A percentile compares a stretch with the other conserved stretches of the same genome.
Conservation (phyloP, 2,329 filamentous ascomycete genomes). For the Pestalotiopsis sp. region DNA sequence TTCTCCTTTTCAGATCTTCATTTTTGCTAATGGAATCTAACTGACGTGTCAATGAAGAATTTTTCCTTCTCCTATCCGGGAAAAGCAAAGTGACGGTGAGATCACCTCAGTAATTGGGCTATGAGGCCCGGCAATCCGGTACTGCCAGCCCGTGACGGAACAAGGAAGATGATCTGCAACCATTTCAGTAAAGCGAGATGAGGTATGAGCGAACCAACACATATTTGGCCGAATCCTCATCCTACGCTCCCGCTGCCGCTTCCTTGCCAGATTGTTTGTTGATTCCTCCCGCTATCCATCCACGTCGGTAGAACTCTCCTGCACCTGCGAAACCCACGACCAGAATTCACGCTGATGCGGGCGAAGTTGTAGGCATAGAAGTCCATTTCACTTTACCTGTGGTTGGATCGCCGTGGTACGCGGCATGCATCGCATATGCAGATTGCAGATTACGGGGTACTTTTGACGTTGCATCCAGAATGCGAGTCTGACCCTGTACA, state of each 20-base stretch:
- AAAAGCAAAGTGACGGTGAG: neutral
- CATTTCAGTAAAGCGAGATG: neutral
- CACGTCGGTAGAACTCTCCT: no score
- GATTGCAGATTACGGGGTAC: neutral
- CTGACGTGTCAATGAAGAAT: slow-evolving; percentile 16
- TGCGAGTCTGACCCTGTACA: neutral
- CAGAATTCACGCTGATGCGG: neutral
- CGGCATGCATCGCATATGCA: neutral
- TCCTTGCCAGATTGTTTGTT: neutral
- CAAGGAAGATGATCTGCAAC: slow-evolving; percentile 9
- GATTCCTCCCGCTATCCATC: neutral
- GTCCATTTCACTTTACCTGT: neutral
- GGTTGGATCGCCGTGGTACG: neutral
- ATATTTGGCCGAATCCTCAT: slow-evolving; percentile 7
- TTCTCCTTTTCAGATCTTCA: slow-evolving; percentile 18
- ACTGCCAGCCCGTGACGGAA: neutral
- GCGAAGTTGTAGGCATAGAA: neutral
- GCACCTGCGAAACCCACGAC: no score
- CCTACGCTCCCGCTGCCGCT: neutral
- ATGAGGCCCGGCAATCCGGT: neutral
- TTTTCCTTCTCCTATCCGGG: slow-evolving; percentile 15
- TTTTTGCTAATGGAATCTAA: slow-evolving; percentile 12
- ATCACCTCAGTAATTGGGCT: neutral
- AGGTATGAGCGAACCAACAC: neutral
- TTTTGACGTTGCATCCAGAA: neutral